Conservation (phyloP, 1,139 yeast species). For the Scheffersomyces parashehatae region DNA sequence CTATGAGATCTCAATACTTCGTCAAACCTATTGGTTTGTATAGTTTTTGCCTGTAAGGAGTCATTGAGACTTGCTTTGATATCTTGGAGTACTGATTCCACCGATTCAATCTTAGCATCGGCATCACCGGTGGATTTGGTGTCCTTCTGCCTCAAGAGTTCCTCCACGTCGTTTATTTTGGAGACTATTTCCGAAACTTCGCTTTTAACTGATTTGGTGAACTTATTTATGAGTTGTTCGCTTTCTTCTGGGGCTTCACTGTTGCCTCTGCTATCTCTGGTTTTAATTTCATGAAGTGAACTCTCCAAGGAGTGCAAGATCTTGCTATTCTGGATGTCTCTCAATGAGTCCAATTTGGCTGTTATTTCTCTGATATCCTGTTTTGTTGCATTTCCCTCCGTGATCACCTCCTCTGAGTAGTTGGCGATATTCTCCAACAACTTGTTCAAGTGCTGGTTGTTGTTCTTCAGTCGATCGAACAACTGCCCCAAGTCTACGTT, state of each 20-base stretch:
- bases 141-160: background rate
- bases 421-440: slow-evolving; percentile 33
- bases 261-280: background rate
- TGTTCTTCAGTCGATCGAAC: slow-evolving; percentile 43
- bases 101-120: background rate
- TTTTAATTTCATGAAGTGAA: background rate
- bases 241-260: no score
- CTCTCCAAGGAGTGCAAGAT: background rate
- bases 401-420: slow-evolving; percentile 36
- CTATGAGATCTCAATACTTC: no score
- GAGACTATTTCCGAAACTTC: no score
- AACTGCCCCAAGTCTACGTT: slow-evolving; percentile 38
- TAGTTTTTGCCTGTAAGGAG: background rate
- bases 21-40: background rate
- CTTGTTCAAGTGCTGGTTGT: slow-evolving; percentile 39
- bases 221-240: no score
- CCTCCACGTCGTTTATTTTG: no score
- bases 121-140: background rate
- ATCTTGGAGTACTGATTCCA: background rate
- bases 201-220: no score
- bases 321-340: background rate
- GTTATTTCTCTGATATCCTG: slow-evolving; percentile 28
- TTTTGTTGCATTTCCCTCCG: slow-evolving; percentile 41
- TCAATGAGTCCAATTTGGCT: slow-evolving; percentile 15
- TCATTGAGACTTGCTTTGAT: no score